Evolutionary conservation across 805 yeast genomes (phyloP).

Genomic region (Candida parachauliodes): DNA sequence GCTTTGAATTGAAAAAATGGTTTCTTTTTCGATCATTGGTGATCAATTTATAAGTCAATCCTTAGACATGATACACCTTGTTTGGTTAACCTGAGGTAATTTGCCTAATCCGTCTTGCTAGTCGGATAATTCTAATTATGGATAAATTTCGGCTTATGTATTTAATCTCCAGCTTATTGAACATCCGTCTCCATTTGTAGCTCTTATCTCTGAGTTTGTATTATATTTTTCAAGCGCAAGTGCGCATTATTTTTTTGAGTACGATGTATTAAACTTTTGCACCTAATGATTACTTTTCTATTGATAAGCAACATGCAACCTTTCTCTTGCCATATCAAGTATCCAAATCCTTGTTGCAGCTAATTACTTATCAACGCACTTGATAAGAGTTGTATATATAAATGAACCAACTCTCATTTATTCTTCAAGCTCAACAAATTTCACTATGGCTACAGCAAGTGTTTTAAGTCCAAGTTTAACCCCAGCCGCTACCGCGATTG

Average conservation of each 20-base stretch:
- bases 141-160: too few relatives aligned
- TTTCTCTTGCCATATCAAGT: conserved; percentile 1
- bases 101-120: too few relatives aligned
- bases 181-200: too few relatives aligned
- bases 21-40: too few relatives aligned
- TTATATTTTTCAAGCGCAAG: conserved; percentile 1
- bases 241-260: conserved; percentile 2
- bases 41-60: too few relatives aligned
- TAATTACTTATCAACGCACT: not conserved
- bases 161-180: too few relatives aligned
- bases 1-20: too few relatives aligned
- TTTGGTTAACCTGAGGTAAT: too few relatives aligned
- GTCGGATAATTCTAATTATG: too few relatives aligned
- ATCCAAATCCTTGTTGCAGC: conserved; percentile 3
- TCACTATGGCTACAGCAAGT: conserved; percentile 17
- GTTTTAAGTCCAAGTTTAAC: conserved; percentile 16
- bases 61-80: too few relatives aligned
- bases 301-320: conserved; percentile 3
- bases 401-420: not conserved
- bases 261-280: not conserved
- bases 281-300: not conserved
- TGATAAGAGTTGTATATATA: not conserved
- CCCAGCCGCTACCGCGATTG: conserved; percentile 20
- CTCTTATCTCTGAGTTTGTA: conserved; percentile 1
- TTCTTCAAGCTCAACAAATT: not conserved